Base-by-base conservation (phyloP, 2,329 filamentous ascomycete genomes). In the Pseudogymnoascus sp. region DNA sequence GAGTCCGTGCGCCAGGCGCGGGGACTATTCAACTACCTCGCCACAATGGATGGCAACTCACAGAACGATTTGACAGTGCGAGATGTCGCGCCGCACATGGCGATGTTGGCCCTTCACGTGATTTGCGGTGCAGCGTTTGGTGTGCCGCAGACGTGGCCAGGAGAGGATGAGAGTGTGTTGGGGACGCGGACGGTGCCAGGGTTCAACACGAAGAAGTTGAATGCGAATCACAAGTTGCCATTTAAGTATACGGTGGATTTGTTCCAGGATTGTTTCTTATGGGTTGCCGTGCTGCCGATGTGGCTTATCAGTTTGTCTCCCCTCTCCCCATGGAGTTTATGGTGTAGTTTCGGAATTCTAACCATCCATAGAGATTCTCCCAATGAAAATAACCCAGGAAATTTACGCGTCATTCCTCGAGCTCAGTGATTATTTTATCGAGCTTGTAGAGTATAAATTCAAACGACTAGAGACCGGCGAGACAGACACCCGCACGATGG, bases 91-190 rank as follows among this genome's bases (percentile, higher is more conserved):
- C 66, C 68, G 23, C 78, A 81, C 62, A 76, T 79, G 1, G 82
- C 82, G 76, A 77, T 77, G 59, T 71, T 83, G 66, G 79, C 77
- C 63, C 70, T 84, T 37, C 79, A 83, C 70, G 78, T 84, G 44
- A 84, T 84, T 66, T 82, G 79, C 68, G 76, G 77, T 38, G 81
- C 81, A 61, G 81, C 81, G 2, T 84, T 84, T 69, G 81, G 72
- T 2, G 68, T 72, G 2, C 65, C 64, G 1, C 68, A 72, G n/a
- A 21, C 68, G 1, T 73, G 72, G 72, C 64, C 79, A 5, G 77
- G 80, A 65, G 78, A 82, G 69, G 74, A 75, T 62, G 70, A 72
- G 25, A 66, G 65, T 5, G 62, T 59, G 16, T 34, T 69, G 37
- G 37, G 65, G 10, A 61, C 53, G 11, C 65, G 62, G 37, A 42